Percentiles rank a stretch among this genome's conserved stretches.
These are phyloP conservation scores for Vachellia pachyceras DNA, from an alignment of 306 rosid genomes.

Conservation along the genomic window DNA sequence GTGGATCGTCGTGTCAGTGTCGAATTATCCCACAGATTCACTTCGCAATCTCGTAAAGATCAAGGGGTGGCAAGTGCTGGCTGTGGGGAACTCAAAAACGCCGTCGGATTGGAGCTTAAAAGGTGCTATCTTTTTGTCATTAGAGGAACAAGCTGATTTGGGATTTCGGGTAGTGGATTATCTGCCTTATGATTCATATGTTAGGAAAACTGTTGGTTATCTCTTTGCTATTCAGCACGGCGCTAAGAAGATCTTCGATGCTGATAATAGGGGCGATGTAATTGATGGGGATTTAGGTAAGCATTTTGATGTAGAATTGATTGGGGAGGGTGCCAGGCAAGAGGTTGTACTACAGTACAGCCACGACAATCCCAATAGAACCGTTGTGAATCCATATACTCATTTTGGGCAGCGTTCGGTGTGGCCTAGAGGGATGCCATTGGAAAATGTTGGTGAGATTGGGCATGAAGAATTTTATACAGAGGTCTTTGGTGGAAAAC, in stretches of 20 bases:
- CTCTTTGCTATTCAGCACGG: conserved; percentile 97
- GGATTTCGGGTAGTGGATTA: conserved; percentile 86
- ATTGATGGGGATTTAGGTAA: conserved; percentile 87
- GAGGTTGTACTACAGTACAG: conserved; percentile 84
- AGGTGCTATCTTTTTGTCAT: conserved; percentile 88
- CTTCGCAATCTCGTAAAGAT: conserved; percentile 67
- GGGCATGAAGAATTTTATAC: conserved; percentile 91
- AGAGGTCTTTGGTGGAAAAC: conserved; percentile 85
- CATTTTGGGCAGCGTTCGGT: conserved; percentile 98
- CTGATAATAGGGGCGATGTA: conserved; percentile 95
- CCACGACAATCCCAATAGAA: conserved; percentile 85
- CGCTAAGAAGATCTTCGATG: conserved; percentile 87
- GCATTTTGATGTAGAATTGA: conserved; percentile 86
- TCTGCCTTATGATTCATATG: conserved; percentile 86
- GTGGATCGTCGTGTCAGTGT: conserved; percentile 92
- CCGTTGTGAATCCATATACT: conserved; percentile 81
- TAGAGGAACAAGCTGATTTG: conserved; percentile 78
- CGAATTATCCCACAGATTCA: conserved; percentile 74
- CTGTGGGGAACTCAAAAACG: conserved; percentile 79
- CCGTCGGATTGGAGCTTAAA: conserved; percentile 90
- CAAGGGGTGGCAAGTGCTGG: conserved; percentile 91
- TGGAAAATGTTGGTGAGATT: conserved; percentile 91
- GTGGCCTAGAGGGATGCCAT: conserved; percentile 97
- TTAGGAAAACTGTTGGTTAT: conserved; percentile 92
- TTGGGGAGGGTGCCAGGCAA: conserved; percentile 87